Base-by-base conservation (phyloP, 2,329 filamentous ascomycete species). In the Rhynchosporium graminicola region DNA sequence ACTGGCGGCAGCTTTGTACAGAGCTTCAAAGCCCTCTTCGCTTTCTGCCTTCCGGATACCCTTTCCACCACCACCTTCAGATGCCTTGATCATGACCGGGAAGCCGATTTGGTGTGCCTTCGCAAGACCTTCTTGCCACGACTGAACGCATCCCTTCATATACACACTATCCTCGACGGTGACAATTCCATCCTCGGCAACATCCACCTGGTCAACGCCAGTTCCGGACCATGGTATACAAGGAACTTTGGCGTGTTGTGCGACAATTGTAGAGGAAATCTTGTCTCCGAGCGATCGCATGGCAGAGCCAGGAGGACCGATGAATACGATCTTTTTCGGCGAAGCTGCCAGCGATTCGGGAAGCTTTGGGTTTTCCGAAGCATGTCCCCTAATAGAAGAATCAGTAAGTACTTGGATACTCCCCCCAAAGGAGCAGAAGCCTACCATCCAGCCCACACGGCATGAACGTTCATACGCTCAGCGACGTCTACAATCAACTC, bases 21-120 rank as follows among this genome's bases (percentile, higher is more conserved):
- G 82, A 70, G 83, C 82, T 74, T 89, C 83, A 73, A 99, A 99
- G 67, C 90, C 87, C 47, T 94, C 89, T 76, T 97, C 93, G 65
- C 82, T 82, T 65, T 91, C 83, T 69, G 95, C 95, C 80, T 98
- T 97, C 76, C 96, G 92, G 75, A 99, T 99, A 84, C 95, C 95
- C 83, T 99, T 99, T 76, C 95, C 95, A 80, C 95, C 95, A 80
- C 95, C 95, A 80, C 95, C 95, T 82, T 99, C 95, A 2, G 95
- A 98, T n/a, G 95, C 95, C 83, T 99, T 99, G 77, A 99, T 92
- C 95, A 99, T 99, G 82, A 99, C 90, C 15, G 95, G 95, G 81
- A 99, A 99, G 69, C 95, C 95, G 76, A 99, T 99, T 74, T 91
- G 84, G 76, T 85, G 87, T 63, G 95, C 95, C 74, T 90, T 92